Base-by-base conservation (phyloP, 1,284 basidiomycete genomes). In the Cryptococcus deneoformans region DNA sequence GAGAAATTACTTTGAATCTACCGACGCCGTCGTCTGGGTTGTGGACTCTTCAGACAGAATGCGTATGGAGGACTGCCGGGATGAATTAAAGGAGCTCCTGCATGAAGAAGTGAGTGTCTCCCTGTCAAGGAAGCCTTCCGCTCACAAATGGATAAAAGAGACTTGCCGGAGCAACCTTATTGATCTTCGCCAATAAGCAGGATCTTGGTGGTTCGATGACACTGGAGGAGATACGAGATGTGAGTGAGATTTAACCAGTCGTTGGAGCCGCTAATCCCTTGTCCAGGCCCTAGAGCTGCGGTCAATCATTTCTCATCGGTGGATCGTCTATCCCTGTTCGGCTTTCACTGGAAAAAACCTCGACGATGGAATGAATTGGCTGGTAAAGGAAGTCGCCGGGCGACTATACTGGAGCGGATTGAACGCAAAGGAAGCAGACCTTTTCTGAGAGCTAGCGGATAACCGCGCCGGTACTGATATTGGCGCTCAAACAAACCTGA, bases 141-240 rank as follows among this genome's bases (percentile, higher is more conserved):
- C 20, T 54, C 34, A 7, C 14, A 11, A 43, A 9, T 12, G 38
- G 2, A 24, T 29, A 3, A 6, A 69, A 98, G 91, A 84, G 95
- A 67, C 80, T 99, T 44, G 87, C 92, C 52, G 94, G 95, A 16
- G 95, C 95, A 46, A 95, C 93, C 14, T 83, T 99, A 51, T 84
- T 99, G 45, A 87, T 99, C 50, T 92, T 99, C 74, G 96, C 96
- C n/a, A 99, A 99, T 79, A 99, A 99, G 79, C 94, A 97, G 77
- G 96, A 99, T 77, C 84, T 99, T 40, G 83, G 84, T 43, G 92
- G 93, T 35, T 89, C 94, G 0, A 85, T 98, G 84, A 84, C 84
- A 12, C 84, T 87, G 52, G 76, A 82, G 46, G 90, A 97, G 78
- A 95, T 99, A 64, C 82, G 86, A 60, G 82, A 89, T 67, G 92